phyloP scores from a whole-genome alignment of 768 basidiomycete genomes.

The Austroboletus eburneus region DNA sequence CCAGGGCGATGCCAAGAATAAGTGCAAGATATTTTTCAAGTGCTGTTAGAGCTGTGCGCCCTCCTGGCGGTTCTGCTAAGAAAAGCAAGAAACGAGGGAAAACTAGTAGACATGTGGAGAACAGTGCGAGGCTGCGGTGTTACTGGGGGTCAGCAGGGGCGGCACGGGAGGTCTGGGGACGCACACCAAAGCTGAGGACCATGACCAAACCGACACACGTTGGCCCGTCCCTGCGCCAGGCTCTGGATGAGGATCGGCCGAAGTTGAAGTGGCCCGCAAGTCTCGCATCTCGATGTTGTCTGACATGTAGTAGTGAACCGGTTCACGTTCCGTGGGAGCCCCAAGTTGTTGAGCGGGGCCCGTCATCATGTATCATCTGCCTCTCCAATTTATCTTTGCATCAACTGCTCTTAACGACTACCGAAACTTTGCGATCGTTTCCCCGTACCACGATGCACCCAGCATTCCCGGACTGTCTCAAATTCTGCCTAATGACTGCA shows the following conservation, averaged over 20 bases:
- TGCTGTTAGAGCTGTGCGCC: constrained; percentile 48
- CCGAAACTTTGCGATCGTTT: constrained; percentile 31
- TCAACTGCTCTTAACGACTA: constrained; percentile 1
- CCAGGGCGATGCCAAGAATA: constrained; percentile 62
- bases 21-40: constrained; percentile 66
- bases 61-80: constrained; percentile 46
- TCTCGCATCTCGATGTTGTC: constrained; percentile 39
- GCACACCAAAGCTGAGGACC: constrained; percentile 32
- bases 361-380: background rate
- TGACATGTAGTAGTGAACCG: constrained; percentile 26
- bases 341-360: too few relatives aligned
- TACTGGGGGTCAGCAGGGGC: constrained; percentile 3
- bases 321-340: too few relatives aligned
- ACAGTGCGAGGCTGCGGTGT: constrained; percentile 29
- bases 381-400: constrained; percentile 3
- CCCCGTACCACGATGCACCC: constrained; percentile 35
- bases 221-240: constrained; percentile 3
- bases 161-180: constrained; percentile 5
- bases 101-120: constrained; percentile 39
- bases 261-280: too few relatives aligned
- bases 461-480: constrained; percentile 24
- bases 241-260: constrained; percentile 11
- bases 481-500: constrained; percentile 35
- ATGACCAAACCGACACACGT: constrained; percentile 35
- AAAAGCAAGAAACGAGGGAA: constrained; percentile 69